Percentiles rank a stretch among this genome's conserved stretches.
phyloP scores from a whole-genome alignment of 2,329 filamentous ascomycete species.

The Trichoderma sp. region DNA sequence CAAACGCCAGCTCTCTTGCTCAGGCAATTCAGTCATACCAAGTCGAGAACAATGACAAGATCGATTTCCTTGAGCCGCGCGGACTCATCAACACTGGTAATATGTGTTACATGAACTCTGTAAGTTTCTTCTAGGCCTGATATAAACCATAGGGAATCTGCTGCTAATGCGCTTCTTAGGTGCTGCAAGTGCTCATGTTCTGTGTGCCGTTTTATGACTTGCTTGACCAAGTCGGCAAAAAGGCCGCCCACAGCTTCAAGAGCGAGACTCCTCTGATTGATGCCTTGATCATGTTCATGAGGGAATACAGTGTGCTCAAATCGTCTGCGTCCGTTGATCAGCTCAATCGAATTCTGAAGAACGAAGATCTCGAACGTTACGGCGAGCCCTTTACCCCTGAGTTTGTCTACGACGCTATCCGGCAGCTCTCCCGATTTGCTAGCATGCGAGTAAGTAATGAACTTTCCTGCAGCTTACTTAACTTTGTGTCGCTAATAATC shows the following conservation, averaged over 20 bases:
- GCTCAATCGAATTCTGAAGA: conserved; percentile 71
- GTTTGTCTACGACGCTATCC: conserved; percentile 92
- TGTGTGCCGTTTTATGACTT: conserved; percentile 95
- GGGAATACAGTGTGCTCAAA: conserved; percentile 83
- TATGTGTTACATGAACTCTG: conserved; percentile 99
- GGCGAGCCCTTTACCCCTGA: conserved; percentile 90
- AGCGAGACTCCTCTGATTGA: conserved; percentile 91
- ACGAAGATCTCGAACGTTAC: conserved; percentile 81
- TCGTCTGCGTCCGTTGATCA: conserved; percentile 73
- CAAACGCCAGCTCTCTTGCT: conserved; percentile 60
- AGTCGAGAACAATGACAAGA: conserved; percentile 61
- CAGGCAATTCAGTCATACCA: conserved; percentile 75
- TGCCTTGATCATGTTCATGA: conserved; percentile 95
- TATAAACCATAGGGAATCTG: not conserved
- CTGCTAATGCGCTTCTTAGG: conserved; percentile 52
- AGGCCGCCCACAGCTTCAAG: conserved; percentile 87
- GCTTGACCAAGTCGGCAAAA: conserved; percentile 79
- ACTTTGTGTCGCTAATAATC: conserved; percentile 8
- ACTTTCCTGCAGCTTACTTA: not conserved
- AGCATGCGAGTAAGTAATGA: conserved; percentile 75
- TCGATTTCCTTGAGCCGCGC: conserved; percentile 85
- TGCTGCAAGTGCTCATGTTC: conserved; percentile 92
- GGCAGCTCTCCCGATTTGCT: conserved; percentile 80
- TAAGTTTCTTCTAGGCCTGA: conserved; percentile 49
- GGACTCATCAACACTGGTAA: conserved; percentile 96